phyloP scores from a whole-genome alignment of 1,139 yeast genomes.

The Nakaseomyces nivariensis region DNA sequence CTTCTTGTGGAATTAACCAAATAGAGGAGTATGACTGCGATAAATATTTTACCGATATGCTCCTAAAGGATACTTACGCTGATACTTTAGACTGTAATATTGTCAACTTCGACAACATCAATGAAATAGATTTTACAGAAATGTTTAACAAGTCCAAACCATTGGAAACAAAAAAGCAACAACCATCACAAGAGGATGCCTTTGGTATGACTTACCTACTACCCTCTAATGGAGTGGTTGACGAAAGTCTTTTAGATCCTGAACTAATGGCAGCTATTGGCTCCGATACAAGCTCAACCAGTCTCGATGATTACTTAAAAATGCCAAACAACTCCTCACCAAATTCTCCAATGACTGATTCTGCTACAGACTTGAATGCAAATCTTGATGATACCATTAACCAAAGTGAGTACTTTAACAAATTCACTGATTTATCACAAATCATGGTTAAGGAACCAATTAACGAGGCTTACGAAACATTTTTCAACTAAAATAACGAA shows the following conservation, averaged over 20 bases:
- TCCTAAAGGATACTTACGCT: background rate
- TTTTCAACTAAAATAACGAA: slow-evolving; percentile 1
- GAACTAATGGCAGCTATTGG: background rate
- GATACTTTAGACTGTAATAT: background rate
- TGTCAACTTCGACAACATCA: slow-evolving; percentile 9
- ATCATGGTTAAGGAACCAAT: background rate
- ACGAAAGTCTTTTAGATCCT: background rate
- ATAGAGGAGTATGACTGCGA: slow-evolving; percentile 6
- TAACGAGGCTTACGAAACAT: background rate
- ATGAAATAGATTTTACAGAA: slow-evolving; percentile 30
- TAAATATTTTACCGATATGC: background rate
- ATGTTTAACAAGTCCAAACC: slow-evolving; percentile 20
- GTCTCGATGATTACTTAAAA: background rate
- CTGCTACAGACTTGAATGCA: background rate
- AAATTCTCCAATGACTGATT: background rate
- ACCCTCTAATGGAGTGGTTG: background rate
- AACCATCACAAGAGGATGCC: background rate
- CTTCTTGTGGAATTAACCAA: background rate
- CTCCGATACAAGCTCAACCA: background rate
- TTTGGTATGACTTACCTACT: background rate
- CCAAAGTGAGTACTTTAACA: background rate
- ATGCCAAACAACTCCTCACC: background rate
- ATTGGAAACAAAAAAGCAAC: background rate
- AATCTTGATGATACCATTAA: background rate
- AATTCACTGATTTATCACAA: background rate